Evolutionary conservation across 75 land plant genomes (phyloP).

Genomic region (Cunninghamia lanceolata): DNA sequence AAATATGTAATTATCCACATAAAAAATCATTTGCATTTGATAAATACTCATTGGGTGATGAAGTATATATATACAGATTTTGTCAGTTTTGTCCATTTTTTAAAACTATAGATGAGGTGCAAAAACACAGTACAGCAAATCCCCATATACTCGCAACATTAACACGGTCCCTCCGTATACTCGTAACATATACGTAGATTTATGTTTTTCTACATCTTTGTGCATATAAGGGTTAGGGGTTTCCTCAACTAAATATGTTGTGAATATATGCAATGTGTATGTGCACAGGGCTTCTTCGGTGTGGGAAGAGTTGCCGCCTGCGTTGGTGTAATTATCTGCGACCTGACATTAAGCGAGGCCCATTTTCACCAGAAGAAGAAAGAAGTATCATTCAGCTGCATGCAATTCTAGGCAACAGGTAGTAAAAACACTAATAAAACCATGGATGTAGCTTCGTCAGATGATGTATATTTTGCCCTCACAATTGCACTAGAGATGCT

Average conservation of each 20-base stretch:
- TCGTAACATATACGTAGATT: no score
- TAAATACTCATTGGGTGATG: not conserved
- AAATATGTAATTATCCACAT: not conserved
- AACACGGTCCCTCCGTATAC: no score
- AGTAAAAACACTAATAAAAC: not conserved
- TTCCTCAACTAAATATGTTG: not conserved
- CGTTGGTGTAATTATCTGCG: conserved; percentile 8
- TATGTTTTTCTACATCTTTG: no score
- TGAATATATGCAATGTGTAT: not conserved
- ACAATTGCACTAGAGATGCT: not conserved
- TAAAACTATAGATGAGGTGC: no score
- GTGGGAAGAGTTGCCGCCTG: conserved; percentile 8
- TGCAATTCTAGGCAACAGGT: conserved; percentile 13
- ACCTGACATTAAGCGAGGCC: conserved; percentile 11
- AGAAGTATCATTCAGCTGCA: not conserved
- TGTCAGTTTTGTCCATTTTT: no score
- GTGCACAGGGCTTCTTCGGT: conserved; percentile 8
- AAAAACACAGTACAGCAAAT: no score
- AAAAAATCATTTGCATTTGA: not conserved
- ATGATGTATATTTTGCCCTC: not conserved
- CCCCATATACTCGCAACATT: no score
- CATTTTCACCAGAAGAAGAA: conserved; percentile 8
- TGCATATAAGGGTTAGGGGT: no score
- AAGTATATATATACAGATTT: not conserved
- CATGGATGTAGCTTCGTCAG: no score